Percentiles rank a stretch among this genome's conserved stretches.
phyloP scores from a whole-genome alignment of 306 rosid genomes.

The Vachellia collinsii region DNA sequence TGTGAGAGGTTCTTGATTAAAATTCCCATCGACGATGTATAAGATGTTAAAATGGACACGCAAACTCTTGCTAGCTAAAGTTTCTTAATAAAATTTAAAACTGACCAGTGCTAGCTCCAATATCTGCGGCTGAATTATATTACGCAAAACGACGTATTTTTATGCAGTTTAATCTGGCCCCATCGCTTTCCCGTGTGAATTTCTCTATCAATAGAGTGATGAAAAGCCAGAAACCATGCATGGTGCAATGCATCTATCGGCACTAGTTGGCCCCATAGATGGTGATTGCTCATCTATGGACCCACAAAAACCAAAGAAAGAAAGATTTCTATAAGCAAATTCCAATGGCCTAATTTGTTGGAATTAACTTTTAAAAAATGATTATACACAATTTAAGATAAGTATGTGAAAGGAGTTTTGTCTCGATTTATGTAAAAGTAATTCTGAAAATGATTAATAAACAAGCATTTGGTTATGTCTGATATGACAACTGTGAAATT shows the following conservation, averaged over 20 bases:
- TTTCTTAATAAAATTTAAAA: not conserved
- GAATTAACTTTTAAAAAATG: no score
- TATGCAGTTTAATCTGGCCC: not conserved
- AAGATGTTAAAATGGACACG: not conserved
- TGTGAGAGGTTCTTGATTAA: not conserved
- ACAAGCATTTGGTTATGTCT: not conserved
- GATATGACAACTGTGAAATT: not conserved
- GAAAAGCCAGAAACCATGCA: slow-evolving; percentile 2
- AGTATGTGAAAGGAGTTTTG: no score
- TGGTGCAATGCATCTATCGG: slow-evolving; percentile 17
- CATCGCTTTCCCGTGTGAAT: not conserved
- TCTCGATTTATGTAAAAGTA: no score
- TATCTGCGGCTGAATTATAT: not conserved
- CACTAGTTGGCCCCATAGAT: slow-evolving; percentile 14
- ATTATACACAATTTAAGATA: no score
- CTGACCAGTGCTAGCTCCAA: not conserved
- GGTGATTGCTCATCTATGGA: not conserved
- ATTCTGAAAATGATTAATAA: no score
- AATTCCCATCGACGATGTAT: not conserved
- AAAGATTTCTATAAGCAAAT: not conserved
- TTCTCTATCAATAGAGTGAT: not conserved
- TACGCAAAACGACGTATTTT: not conserved
- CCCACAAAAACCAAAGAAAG: not conserved
- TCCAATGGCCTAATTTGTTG: not conserved
- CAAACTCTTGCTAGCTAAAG: not conserved